Percentiles rank a stretch among this genome's conserved stretches.
phyloP scores from a whole-genome alignment of 2,329 filamentous ascomycete species.

The Venturia carpophila region DNA sequence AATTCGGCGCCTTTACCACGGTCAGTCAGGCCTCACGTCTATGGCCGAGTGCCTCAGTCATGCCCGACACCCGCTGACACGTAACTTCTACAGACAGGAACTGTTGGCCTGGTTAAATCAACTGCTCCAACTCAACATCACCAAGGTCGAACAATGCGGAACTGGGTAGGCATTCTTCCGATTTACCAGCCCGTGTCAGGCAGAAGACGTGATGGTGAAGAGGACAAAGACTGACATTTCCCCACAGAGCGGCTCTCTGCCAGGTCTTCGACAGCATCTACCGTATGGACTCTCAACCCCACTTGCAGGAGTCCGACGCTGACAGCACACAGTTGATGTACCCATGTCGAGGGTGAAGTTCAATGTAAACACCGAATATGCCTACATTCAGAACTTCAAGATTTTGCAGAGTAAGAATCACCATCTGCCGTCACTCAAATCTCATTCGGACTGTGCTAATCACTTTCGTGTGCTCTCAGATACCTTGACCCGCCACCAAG shows the following conservation, averaged over 20 bases:
- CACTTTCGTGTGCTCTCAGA: conserved; percentile 43
- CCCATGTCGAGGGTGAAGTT: conserved; percentile 97
- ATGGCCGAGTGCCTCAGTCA: conserved; percentile 20
- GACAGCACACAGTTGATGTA: conserved; percentile 56
- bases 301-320: conserved; percentile 11
- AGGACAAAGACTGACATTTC: conserved; percentile 19
- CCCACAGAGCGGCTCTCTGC: conserved; percentile 76
- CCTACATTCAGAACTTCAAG: conserved; percentile 98
- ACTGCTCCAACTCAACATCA: conserved; percentile 95
- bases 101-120: conserved; percentile 94
- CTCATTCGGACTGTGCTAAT: conserved; percentile 3
- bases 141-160: conserved; percentile 96
- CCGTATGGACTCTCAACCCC: conserved; percentile 41
- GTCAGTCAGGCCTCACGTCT: conserved; percentile 21
- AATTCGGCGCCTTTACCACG: conserved; percentile 22
- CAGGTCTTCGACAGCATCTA: conserved; percentile 99
- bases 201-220: conserved; percentile 4
- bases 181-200: background rate
- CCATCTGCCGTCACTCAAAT: background rate
- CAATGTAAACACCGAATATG: conserved; percentile 94
- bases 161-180: conserved; percentile 62
- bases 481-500: conserved; percentile 72
- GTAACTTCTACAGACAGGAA: conserved; percentile 67
- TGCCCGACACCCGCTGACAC: background rate
- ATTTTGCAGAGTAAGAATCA: conserved; percentile 74